Base-by-base conservation (phyloP, 805 yeast genomes). In the Myxozyma monticola region DNA sequence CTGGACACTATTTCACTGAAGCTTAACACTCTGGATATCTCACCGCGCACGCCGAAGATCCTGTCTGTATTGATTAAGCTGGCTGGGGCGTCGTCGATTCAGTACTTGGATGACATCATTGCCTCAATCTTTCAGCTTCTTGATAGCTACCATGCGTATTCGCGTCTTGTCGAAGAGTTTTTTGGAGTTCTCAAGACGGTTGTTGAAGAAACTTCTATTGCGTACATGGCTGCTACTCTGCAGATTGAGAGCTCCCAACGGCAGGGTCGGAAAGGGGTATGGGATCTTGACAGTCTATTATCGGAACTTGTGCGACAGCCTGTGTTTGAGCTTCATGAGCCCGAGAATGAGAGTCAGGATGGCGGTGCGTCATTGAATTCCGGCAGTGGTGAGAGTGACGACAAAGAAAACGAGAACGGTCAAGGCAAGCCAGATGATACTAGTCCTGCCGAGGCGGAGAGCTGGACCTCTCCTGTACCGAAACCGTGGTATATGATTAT, bases 71-170 rank as follows among this genome's bases (percentile, higher is more conserved):
- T 91, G 39, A 74, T 88, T 25, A 79, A 76, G 57, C 72, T 89
- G 22, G 83, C 90, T 0, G 96, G 96, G 0, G 70, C 76, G 8
- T 71, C 77, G 26, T 71, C 88, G 21, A 70, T 88, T 12, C 73
- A 76, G 28, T 87, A 81, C 51, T 73, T 91, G 45, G 78, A 74
- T 43, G 98, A 91, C 65, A 74, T 91, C 0, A 71, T 91, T 17
- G 77, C 81, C 41, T 80, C 89, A 2, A 76, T 88, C 55, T 88
- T 91, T 65, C 79, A 83, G 17, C 69, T 90, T 30, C 72, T 91
- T 42, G 98, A 91, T 68, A 73, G 81, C 45, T 91, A 84, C 62
- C 96, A 90, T 68, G 95, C 91, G 0, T 91, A 91, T 65, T 71
- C 81, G 1, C 71, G 74, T 14, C 69, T 93, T 15, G 82, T 87